Base-by-base conservation (phyloP, 768 basidiomycete genomes). In the Lactarius quietus region DNA sequence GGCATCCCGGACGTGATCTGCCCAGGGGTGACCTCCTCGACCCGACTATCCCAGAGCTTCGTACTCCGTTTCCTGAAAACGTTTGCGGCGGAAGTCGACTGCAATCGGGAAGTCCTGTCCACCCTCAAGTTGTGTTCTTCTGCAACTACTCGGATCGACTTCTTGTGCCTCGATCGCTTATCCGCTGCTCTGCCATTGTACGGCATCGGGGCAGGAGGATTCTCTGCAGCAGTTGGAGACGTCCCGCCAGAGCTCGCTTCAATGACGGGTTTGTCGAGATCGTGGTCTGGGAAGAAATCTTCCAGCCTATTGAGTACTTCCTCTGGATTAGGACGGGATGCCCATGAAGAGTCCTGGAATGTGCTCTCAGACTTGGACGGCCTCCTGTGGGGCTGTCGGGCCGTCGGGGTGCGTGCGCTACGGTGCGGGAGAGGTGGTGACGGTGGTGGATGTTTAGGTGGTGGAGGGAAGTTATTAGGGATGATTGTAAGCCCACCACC, bases 261-360 rank as follows among this genome's bases (percentile, higher is more conserved):
- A 61, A 98, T 91, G 68, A 98, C 89, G 2, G 95, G 95, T 73
- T 94, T 91, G 75, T 98, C 97, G 56, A 98, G 85, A 72, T 98
- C 95, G 73, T 97, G 92, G 69, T 90, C 88, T 1, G 96, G 95
- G 82, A 99, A 99, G 80, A 93, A 98, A 66, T 90, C 87, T 70
- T 98, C 93, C 9, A 99, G 82, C 62, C 91, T 87, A 51, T 98
- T 90, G 73, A 94, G 93, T 52, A 99, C 90, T 70, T 92, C 90
- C 77, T 98, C 97, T 0, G 95, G 87, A 53, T 88, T 86, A 33
- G 95, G 95, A 71, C 95, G 91, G 66, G 89, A 86, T 41, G 92
- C 90, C 95, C 93, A 97, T 26, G 89, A 89, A 62, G 83, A 82
- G 70, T 86, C 88, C 66, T 82, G 85, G 68, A 92, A 90, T 6